Evolutionary conservation across 148 eudicot genomes (phyloP).

Genomic region (Rhododendron vialii): DNA sequence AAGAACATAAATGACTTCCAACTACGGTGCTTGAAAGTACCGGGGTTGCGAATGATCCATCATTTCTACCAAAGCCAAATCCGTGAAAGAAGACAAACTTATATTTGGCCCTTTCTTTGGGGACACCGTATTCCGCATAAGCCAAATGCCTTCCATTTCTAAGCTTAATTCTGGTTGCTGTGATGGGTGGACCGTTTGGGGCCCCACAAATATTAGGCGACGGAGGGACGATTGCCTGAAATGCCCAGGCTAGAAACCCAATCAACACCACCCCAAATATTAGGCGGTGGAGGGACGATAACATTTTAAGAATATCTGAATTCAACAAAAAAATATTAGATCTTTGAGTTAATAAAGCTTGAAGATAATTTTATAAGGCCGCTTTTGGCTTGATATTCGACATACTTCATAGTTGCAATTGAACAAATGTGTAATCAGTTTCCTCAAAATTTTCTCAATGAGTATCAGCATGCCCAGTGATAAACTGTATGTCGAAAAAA

Average conservation of each 20-base stretch:
- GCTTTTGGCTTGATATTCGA: not conserved
- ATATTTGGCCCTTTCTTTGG: slow-evolving; percentile 42
- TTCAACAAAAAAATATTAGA: not conserved
- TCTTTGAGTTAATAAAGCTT: not conserved
- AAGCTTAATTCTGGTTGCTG: slow-evolving; percentile 28
- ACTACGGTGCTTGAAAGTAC: slow-evolving; percentile 12
- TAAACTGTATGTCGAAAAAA: not conserved
- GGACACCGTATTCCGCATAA: slow-evolving; percentile 52
- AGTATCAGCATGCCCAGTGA: not conserved
- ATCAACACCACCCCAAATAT: not conserved
- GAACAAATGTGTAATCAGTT: not conserved
- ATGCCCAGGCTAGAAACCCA: slow-evolving; percentile 20
- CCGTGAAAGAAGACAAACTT: slow-evolving; percentile 52
- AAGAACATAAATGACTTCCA: not conserved
- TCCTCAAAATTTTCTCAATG: too few species aligned
- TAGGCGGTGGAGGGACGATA: not conserved
- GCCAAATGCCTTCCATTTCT: slow-evolving; percentile 67
- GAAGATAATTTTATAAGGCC: not conserved
- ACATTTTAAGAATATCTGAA: not conserved
- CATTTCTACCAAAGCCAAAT: slow-evolving; percentile 30
- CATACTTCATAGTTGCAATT: too few species aligned
- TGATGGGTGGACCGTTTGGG: slow-evolving; percentile 20
- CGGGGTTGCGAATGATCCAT: slow-evolving; percentile 11
- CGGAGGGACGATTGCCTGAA: slow-evolving; percentile 19
- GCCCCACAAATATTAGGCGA: slow-evolving; percentile 25